Conservation (phyloP, 768 basidiomycete species). For the Tricholoma hemisulphureum region DNA sequence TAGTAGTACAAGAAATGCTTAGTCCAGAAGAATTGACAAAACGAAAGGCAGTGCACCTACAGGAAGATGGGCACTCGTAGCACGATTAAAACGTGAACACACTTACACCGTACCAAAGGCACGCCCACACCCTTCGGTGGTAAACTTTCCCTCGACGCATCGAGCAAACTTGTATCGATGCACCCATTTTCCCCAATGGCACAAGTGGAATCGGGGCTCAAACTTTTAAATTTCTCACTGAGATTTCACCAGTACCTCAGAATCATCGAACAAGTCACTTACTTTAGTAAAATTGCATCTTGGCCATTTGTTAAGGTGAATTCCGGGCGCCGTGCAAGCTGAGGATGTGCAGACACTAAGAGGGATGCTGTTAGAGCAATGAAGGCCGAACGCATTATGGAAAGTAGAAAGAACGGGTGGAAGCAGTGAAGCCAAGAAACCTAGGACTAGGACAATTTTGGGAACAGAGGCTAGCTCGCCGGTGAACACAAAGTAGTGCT, state of each 20-base stretch:
- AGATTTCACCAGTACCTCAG: neutral
- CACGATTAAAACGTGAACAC: neutral
- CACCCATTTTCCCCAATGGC: constrained; percentile 40
- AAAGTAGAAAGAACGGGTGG: constrained; percentile 11
- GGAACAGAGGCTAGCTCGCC: no score
- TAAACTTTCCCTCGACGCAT: constrained; percentile 50
- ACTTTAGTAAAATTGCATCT: constrained; percentile 43
- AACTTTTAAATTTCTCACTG: constrained; percentile 35
- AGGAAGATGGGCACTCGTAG: neutral
- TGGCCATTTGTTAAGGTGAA: constrained; percentile 40
- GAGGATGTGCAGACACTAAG: constrained; percentile 35
- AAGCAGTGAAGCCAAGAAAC: neutral
- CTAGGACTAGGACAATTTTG: neutral
- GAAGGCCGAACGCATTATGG: constrained; percentile 41
- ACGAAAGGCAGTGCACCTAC: constrained; percentile 52
- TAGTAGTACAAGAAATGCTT: constrained; percentile 49
- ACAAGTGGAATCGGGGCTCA: constrained; percentile 34
- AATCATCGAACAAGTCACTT: constrained; percentile 8
- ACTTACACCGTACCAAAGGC: constrained; percentile 36
- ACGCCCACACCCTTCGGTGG: constrained; percentile 35
- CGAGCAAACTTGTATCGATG: constrained; percentile 49
- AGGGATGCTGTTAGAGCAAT: constrained; percentile 33
- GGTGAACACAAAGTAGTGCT: no score
- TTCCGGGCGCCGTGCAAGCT: constrained; percentile 30
- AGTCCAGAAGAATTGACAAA: constrained; percentile 50